Percentiles rank a stretch among this genome's conserved stretches.
Evolutionary conservation across 176 grass and related monocot species (phyloP).

Genomic region (Raddia guianensis): DNA sequence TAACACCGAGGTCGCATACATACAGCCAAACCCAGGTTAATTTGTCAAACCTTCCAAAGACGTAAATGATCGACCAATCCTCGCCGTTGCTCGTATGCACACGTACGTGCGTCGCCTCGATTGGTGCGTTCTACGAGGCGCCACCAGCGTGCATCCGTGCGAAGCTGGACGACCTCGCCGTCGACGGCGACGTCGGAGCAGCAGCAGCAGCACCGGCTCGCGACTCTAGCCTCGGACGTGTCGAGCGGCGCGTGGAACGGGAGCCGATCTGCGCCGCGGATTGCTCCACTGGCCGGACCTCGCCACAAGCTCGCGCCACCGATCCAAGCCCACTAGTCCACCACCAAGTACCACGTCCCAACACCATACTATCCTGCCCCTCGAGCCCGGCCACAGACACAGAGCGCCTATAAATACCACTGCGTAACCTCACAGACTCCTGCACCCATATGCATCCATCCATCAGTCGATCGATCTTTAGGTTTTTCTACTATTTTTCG

Average conservation of each 20-base stretch:
- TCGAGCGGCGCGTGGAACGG: not conserved
- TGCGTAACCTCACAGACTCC: not conserved
- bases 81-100: too few species aligned
- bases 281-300: constrained; percentile 48
- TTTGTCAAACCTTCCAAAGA: too few species aligned
- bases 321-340: constrained; percentile 8
- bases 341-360: too few species aligned
- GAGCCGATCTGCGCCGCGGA: constrained; percentile 27
- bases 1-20: too few species aligned
- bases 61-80: too few species aligned
- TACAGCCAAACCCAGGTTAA: too few species aligned
- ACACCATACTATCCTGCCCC: not conserved
- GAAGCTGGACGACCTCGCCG: not conserved
- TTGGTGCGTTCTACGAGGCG: not conserved
- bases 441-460: constrained; percentile 12
- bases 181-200: not conserved
- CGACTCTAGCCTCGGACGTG: constrained; percentile 22
- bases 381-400: not conserved
- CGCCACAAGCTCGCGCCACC: constrained; percentile 43
- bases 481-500: too few species aligned
- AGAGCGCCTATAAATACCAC: constrained; percentile 45
- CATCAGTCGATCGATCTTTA: not conserved
- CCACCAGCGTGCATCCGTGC: not conserved
- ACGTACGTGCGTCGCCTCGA: not conserved
- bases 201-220: not conserved